Conservation (phyloP, 768 basidiomycete species). For the Lactarius deliciosus region DNA sequence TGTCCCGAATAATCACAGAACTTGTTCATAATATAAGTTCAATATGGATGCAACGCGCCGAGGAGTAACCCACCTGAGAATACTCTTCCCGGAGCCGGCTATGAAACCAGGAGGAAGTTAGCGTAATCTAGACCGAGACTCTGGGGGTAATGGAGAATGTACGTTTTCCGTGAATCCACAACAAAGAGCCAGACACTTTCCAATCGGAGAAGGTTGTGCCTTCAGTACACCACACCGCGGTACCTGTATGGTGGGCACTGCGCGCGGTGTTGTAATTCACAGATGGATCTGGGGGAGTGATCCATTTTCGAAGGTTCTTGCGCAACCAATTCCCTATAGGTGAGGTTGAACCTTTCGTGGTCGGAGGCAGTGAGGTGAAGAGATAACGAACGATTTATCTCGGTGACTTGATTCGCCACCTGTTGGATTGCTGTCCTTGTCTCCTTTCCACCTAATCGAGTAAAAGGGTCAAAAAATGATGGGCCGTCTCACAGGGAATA, state of each 20-base stretch:
- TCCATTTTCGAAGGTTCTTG: background rate
- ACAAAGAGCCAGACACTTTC: background rate
- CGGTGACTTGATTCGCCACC: background rate
- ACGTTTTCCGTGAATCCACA: too few species aligned
- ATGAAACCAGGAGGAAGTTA: too few species aligned
- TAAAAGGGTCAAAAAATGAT: too few species aligned
- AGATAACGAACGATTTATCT: background rate
- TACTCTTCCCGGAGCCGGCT: background rate
- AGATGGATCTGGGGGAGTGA: too few species aligned
- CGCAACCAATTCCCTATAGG: background rate
- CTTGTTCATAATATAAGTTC: background rate
- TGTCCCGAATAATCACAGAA: background rate
- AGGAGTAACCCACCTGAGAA: background rate
- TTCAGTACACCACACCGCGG: background rate
- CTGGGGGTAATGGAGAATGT: too few species aligned
- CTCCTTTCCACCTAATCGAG: background rate
- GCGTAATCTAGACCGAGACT: too few species aligned
- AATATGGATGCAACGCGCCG: background rate
- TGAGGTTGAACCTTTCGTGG: background rate
- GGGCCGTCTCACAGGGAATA: too few species aligned
- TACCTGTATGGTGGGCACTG: background rate
- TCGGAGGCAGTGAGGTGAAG: background rate
- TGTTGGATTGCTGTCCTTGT: background rate
- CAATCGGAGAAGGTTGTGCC: background rate
- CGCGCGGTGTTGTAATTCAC: too few species aligned